These are phyloP conservation scores for Firmiana major DNA, from an alignment of 345 rosid genomes.

Conservation along the genomic window DNA sequence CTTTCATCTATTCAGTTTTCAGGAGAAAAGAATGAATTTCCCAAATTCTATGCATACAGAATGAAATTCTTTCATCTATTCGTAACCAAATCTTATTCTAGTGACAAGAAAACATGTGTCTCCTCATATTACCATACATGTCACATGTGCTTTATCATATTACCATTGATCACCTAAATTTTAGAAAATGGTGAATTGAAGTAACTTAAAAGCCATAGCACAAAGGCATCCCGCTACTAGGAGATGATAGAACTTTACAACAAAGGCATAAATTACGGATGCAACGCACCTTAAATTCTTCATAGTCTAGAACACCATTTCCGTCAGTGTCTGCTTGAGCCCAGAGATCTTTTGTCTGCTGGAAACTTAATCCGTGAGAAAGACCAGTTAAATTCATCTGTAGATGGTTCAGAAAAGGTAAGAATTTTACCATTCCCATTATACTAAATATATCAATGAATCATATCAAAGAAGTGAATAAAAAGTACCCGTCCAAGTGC, in stretches of 20 bases:
- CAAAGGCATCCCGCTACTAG: background rate
- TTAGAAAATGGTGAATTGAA: background rate
- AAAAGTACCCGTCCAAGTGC: conserved; percentile 57
- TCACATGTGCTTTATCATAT: background rate
- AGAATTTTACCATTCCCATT: conserved; percentile 2
- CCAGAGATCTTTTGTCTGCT: conserved; percentile 64
- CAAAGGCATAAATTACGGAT: background rate
- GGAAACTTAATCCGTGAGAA: conserved; percentile 58
- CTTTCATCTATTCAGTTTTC: background rate
- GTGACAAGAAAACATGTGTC: no score
- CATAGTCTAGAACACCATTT: conserved; percentile 56
- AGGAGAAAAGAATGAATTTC: background rate
- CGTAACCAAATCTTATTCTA: no score
- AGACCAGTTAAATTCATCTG: conserved; percentile 58
- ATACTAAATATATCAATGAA: background rate
- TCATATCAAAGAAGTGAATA: conserved; percentile 3
- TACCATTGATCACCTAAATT: background rate
- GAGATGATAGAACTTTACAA: background rate
- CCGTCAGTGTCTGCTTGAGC: conserved; percentile 52
- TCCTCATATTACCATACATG: background rate
- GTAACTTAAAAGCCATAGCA: background rate
- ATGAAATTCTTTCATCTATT: no score
- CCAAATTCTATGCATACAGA: background rate
- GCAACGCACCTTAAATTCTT: conserved; percentile 54
- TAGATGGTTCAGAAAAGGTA: conserved; percentile 7